Conservation (phyloP, 176 grass and related monocot genomes). For the Carex littledalei region DNA sequence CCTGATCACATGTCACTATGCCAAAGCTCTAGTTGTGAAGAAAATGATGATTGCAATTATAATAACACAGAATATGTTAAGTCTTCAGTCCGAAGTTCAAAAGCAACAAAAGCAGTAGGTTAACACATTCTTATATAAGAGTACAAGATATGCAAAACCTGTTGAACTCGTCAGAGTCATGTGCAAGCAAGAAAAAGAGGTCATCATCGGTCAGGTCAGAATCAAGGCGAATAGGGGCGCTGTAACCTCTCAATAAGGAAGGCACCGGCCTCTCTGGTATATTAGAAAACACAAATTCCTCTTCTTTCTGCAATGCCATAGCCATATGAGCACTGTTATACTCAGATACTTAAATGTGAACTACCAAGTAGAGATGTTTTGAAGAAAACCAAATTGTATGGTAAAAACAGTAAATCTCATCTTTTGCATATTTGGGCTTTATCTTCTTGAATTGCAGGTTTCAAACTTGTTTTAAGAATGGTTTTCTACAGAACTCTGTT, state of each 20-base stretch:
- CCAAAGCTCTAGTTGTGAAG: neutral
- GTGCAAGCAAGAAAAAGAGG: slow-evolving; percentile 92
- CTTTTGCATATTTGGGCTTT: neutral
- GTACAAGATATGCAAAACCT: slow-evolving; percentile 36
- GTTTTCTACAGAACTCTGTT: neutral
- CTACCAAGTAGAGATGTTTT: neutral
- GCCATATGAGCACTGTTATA: neutral
- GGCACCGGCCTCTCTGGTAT: slow-evolving; percentile 78
- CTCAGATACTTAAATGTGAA: slow-evolving; percentile 4
- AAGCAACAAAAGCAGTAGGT: neutral
- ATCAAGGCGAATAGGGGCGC: slow-evolving; percentile 91
- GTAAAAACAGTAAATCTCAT: neutral
- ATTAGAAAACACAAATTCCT: slow-evolving; percentile 77
- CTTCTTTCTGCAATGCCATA: slow-evolving; percentile 67
- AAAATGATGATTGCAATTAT: neutral
- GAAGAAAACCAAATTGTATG: neutral
- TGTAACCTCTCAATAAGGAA: slow-evolving; percentile 86
- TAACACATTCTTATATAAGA: neutral
- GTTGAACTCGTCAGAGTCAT: slow-evolving; percentile 99
- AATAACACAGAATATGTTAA: neutral
- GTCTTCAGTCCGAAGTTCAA: neutral
- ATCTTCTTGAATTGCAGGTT: neutral
- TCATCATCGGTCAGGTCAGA: slow-evolving; percentile 79
- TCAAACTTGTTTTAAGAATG: neutral
- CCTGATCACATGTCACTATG: neutral